Evolutionary conservation across 75 land plant genomes (phyloP), one percentile per base, ranked within the genome.

Genomic region (Selaginella tamariscina): DNA sequence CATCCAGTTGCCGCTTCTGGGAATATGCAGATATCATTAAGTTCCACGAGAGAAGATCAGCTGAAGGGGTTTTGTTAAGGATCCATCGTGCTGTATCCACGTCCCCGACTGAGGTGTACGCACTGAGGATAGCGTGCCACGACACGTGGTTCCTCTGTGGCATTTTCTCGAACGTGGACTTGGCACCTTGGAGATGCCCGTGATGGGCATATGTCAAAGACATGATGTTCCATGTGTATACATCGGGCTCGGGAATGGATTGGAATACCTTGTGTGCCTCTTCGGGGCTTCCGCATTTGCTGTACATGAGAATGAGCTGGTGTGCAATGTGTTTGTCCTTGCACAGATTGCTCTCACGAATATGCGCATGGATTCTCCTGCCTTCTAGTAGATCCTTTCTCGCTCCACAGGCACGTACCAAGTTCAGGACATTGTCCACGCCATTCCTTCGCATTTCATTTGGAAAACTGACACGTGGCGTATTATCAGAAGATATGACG

Each of bases 1-100:
- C 49, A 39, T 39, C 5, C 49, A 39, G 15, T 5, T 39, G 15
- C 49, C 49, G 49, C 49, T 39, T 39, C 49, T 39, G 49, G 49
- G 49, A 5, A 39, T 5, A 39, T 15, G 15, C 49, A 39, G 49
- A 5, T 5, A 39, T 39, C 11, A 39, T 15, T 5, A 39, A 5
- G 49, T 39, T 39, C 49, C 49, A 39, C 49, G 49, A 39, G 49
- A 39, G 49, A 39, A 39, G 49, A 39, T 39, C 49, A 5, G 49
- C 49, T 39, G 49, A 5, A 5, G 49, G 49, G 11, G 15, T 39
- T 15, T 15, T 39, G 49, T 39, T 15, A 39, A 39, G 49, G 15
- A 39, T 15, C 11, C 49, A 15, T 15, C 15, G 5, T 5, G 49
- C 49, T 15, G 5, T 15, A 5, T 39, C 49, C 11, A 15, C 49